Evolutionary conservation across 2,329 filamentous ascomycete species (phyloP).

Genomic region (Calcarisporium arbuscula): DNA sequence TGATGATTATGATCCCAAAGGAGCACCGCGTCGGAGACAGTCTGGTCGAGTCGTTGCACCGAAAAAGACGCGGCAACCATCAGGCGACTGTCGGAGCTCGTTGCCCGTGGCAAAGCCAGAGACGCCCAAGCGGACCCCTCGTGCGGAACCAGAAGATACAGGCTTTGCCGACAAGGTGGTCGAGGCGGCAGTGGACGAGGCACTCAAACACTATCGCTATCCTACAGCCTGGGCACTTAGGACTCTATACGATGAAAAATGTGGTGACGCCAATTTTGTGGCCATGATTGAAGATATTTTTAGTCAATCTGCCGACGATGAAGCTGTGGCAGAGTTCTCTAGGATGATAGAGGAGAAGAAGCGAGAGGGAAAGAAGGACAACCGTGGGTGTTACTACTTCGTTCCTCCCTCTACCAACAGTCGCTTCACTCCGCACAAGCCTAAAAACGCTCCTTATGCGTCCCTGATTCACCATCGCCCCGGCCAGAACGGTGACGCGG

Average conservation of each 20-base stretch:
- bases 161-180: conserved; percentile 46
- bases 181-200: conserved; percentile 52
- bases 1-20: conserved; percentile 37
- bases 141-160: conserved; percentile 27
- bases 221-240: conserved; percentile 57
- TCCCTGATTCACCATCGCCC: conserved; percentile 37
- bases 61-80: conserved; percentile 18
- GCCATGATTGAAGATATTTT: conserved; percentile 53
- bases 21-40: conserved; percentile 24
- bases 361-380: conserved; percentile 47
- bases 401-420: conserved; percentile 39
- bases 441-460: conserved; percentile 43
- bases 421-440: conserved; percentile 35
- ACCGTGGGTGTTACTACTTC: conserved; percentile 49
- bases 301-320: conserved; percentile 47
- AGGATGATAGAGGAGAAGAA: conserved; percentile 48
- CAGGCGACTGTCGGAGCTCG: conserved; percentile 5
- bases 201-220: conserved; percentile 49
- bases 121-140: conserved; percentile 12
- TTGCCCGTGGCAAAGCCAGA: conserved; percentile 9
- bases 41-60: conserved; percentile 25
- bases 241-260: conserved; percentile 53
- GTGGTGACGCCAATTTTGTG: conserved; percentile 44
- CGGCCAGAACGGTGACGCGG: conserved; percentile 16
- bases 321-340: conserved; percentile 45